Percentiles rank a stretch among this genome's conserved stretches.
Evolutionary conservation across 2,329 filamentous ascomycete genomes (phyloP).

Genomic region (Pyricularia grisea): DNA sequence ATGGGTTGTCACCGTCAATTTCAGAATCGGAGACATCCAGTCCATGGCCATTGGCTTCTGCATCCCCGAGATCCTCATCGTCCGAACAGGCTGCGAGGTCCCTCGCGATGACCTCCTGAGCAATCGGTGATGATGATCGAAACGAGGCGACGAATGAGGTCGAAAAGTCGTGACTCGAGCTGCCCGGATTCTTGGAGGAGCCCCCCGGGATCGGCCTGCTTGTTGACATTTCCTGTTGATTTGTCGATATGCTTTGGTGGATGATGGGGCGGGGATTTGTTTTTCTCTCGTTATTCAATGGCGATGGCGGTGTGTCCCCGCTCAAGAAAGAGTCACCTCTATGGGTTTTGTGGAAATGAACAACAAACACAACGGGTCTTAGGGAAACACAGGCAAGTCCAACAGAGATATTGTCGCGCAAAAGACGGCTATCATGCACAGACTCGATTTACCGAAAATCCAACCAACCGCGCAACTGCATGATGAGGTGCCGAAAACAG

Average conservation of each 20-base stretch:
- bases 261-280: background rate
- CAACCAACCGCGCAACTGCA: background rate
- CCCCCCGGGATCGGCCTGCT: slow-evolving; percentile 16
- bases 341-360: background rate
- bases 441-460: background rate
- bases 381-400: background rate
- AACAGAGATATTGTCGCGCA: background rate
- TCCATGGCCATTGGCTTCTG: background rate
- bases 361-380: background rate
- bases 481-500: background rate
- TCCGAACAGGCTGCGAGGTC: slow-evolving; percentile 58
- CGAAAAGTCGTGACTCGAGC: slow-evolving; percentile 10
- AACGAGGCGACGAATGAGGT: slow-evolving; percentile 38
- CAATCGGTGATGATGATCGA: slow-evolving; percentile 53
- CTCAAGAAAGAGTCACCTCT: background rate
- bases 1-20: slow-evolving; percentile 25
- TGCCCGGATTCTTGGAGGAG: background rate
- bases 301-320: background rate
- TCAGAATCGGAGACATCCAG: slow-evolving; percentile 20
- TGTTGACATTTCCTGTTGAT: slow-evolving; percentile 9
- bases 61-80: slow-evolving; percentile 29
- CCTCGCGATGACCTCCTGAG: slow-evolving; percentile 53
- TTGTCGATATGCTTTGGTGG: background rate
- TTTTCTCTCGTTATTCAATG: no score
- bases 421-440: background rate